Base-by-base conservation (phyloP, 805 yeast species). In the Kazachstania psychrophila region DNA sequence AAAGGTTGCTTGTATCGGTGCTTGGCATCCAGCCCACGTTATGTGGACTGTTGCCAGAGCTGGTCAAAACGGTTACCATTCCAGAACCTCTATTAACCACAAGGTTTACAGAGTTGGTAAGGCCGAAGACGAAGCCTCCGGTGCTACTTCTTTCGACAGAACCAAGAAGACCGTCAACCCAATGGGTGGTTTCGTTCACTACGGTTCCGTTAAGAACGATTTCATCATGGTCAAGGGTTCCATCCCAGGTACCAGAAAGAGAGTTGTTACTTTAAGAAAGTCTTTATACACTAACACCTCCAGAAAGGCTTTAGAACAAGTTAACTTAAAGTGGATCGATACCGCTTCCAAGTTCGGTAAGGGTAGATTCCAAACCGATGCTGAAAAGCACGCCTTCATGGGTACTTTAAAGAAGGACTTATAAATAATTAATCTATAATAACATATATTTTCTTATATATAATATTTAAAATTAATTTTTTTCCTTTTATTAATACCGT, bases 281-380 rank as follows among this genome's bases (percentile, higher is more conserved):
- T 86, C 96, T 59, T 78, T 92, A 68, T 84, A 86, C 85, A 84
- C 83, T 65, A 92, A 88, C 81, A 87, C 96, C 60, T 83, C 94
- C 62, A 92, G 98, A 80, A 82, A 79, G 74, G 97, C 97, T 61
- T 68, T 82, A 60, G 99, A 92, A 79, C 70, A 86, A 73, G 95
- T 89, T 58, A 76, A 73, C 79, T 84, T 92, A 73, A 92, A 92
- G 76, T 92, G 97, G 98, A 92, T 92, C 69, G 99, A 92, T 72
- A 92, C 99, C 62, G 95, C 99, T 68, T 92, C 98, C 65, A 88
- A 89, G 75, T 92, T 92, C 88, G 99, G 99, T 83, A 94, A 92
- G 86, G 98, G 98, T 79, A 92, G 98, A 82, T 92, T 92, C 97
- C 99, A 92, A 78, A 92, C 99, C 65, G 95, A 96, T 63, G 97